phyloP scores from a whole-genome alignment of 108 stramenopile species.

The Cyclotella atomus region DNA sequence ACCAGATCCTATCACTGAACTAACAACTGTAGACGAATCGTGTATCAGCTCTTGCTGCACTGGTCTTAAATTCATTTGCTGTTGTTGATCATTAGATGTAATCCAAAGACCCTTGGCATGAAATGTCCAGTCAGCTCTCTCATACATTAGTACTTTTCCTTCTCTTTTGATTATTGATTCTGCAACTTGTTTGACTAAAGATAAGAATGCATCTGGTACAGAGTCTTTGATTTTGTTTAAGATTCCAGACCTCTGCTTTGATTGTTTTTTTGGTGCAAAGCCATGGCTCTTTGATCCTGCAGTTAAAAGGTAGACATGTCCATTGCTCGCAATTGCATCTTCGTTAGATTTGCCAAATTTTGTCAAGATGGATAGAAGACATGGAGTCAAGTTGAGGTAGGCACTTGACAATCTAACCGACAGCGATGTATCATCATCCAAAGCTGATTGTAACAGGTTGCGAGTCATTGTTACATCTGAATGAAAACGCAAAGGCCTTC shows the following conservation, averaged over 20 bases:
- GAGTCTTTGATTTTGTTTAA: constrained; percentile 71
- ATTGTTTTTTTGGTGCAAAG: constrained; percentile 71
- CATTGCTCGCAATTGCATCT: neutral
- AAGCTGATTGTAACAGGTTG: constrained; percentile 36
- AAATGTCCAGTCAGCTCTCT: constrained; percentile 82
- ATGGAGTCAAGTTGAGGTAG: constrained; percentile 78
- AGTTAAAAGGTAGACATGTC: constrained; percentile 60
- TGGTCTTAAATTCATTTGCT: neutral
- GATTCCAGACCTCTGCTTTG: constrained; percentile 21
- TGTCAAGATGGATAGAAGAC: constrained; percentile 40
- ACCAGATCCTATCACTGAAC: constrained; percentile 74
- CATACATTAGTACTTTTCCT: constrained; percentile 65
- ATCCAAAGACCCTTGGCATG: constrained; percentile 90
- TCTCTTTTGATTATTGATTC: constrained; percentile 23
- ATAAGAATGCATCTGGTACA: constrained; percentile 77
- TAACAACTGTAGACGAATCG: constrained; percentile 41
- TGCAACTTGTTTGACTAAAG: constrained; percentile 52
- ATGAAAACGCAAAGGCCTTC: constrained; percentile 26
- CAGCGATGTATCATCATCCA: constrained; percentile 23
- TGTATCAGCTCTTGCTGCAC: constrained; percentile 18
- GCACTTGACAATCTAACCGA: constrained; percentile 76
- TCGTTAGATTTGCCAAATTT: constrained; percentile 17
- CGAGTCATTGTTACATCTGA: constrained; percentile 44
- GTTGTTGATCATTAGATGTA: constrained; percentile 5
- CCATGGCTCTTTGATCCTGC: constrained; percentile 79